These are phyloP conservation scores for Amylocystis lapponica DNA, from an alignment of 768 basidiomycete genomes.

Conservation along the genomic window DNA sequence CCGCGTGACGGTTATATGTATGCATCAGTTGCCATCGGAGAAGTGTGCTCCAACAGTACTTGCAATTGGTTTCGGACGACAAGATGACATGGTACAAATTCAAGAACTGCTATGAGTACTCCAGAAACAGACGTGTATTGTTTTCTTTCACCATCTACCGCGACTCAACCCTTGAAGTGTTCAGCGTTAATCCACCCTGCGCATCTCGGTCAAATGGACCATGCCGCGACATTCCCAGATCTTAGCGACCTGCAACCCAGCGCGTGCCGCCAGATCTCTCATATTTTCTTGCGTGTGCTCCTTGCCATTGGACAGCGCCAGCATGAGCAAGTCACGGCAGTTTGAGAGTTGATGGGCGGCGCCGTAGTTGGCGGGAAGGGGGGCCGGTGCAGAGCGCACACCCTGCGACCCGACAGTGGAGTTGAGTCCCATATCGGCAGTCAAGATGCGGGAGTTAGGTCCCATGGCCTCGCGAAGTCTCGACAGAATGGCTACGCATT, in stretches of 20 bases:
- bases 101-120: neutral
- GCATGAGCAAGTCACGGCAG: conserved; percentile 11
- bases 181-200: neutral
- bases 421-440: conserved; percentile 3
- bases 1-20: neutral
- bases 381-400: conserved; percentile 4
- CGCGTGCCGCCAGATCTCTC: conserved; percentile 2
- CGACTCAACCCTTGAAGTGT: neutral
- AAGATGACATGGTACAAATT: neutral
- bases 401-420: conserved; percentile 2
- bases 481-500: conserved; percentile 5
- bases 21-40: neutral
- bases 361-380: conserved; percentile 12
- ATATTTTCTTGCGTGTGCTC: conserved; percentile 9
- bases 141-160: neutral
- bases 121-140: neutral
- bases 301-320: conserved; percentile 7
- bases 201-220: conserved; percentile 8
- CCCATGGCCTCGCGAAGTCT: conserved; percentile 3
- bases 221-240: conserved; percentile 10
- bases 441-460: conserved; percentile 7
- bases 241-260: conserved; percentile 6
- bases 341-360: conserved; percentile 1
- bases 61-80: neutral
- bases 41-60: neutral